Evolutionary conservation across 805 yeast species (phyloP).

Genomic region (Metschnikowia anglica): DNA sequence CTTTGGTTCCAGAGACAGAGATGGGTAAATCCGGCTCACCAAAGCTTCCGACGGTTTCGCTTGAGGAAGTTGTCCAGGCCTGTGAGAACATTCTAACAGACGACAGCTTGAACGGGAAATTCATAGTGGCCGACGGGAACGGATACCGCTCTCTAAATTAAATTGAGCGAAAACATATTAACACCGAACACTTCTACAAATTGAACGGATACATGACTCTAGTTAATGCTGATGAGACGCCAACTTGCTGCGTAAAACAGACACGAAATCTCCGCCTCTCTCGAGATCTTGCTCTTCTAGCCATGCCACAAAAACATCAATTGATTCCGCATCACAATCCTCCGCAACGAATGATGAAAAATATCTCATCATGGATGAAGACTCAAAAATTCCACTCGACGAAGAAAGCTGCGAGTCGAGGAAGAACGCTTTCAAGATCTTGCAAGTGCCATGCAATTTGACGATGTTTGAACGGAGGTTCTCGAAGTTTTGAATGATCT

Average conservation of each 20-base stretch:
- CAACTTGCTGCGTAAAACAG: conserved; percentile 1
- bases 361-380: conserved; percentile 2
- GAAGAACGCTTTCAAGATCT: conserved; percentile 15
- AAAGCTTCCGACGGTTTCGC: conserved; percentile 23
- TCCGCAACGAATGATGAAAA: conserved; percentile 9
- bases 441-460: conserved; percentile 2
- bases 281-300: conserved; percentile 13
- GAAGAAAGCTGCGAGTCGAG: conserved; percentile 13
- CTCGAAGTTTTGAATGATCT: conserved; percentile 1
- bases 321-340: conserved; percentile 5
- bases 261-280: not conserved
- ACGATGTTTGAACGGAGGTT: conserved; percentile 1
- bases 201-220: too few relatives aligned
- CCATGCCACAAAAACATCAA: conserved; percentile 12
- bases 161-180: too few relatives aligned
- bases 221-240: not conserved
- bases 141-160: conserved; percentile 8
- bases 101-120: conserved; percentile 35
- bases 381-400: not conserved
- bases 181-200: too few relatives aligned
- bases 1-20: conserved; percentile 62
- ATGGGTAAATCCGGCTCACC: conserved; percentile 47
- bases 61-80: conserved; percentile 29
- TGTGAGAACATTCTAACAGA: conserved; percentile 16
- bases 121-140: conserved; percentile 23